Evolutionary conservation across 495 filamentous ascomycete genomes (phyloP).

Genomic region (Penicillium pulvis): DNA sequence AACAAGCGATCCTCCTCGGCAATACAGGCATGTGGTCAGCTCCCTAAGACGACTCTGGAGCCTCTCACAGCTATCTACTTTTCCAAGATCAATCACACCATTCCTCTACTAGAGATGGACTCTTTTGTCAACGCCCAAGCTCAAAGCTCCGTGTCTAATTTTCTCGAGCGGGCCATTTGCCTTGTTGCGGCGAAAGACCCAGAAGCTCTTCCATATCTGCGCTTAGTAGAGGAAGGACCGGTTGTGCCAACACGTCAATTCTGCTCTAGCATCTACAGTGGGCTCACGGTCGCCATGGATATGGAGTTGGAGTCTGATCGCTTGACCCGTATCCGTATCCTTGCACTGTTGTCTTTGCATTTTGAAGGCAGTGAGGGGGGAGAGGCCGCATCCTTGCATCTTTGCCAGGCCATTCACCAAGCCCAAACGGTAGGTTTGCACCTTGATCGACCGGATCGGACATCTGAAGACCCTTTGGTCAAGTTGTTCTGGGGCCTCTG

Average conservation of each 20-base stretch:
- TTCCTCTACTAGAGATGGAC: slow-evolving; percentile 41
- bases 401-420: slow-evolving; percentile 56
- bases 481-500: slow-evolving; percentile 68
- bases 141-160: slow-evolving; percentile 28
- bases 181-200: slow-evolving; percentile 48
- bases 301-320: slow-evolving; percentile 45
- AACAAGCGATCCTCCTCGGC: slow-evolving; percentile 33
- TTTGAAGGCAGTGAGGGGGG: slow-evolving; percentile 48
- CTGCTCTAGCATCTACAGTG: slow-evolving; percentile 42
- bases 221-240: slow-evolving; percentile 29
- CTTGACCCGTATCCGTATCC: slow-evolving; percentile 45
- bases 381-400: slow-evolving; percentile 47
- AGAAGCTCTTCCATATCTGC: slow-evolving; percentile 35
- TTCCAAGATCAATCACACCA: slow-evolving; percentile 35
- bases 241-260: slow-evolving; percentile 32
- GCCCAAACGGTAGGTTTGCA: slow-evolving; percentile 69
- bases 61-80: slow-evolving; percentile 35
- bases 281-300: slow-evolving; percentile 41
- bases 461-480: slow-evolving; percentile 41
- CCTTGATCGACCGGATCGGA: slow-evolving; percentile 44
- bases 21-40: slow-evolving; percentile 30
- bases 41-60: slow-evolving; percentile 30
- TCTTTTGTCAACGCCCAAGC: slow-evolving; percentile 23
- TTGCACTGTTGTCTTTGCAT: slow-evolving; percentile 50
- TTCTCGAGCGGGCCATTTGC: slow-evolving; percentile 48